Evolutionary conservation across 192 early-diverging fungal species (phyloP), one percentile per base, ranked within the genome.

Genomic region (Cladochytrium replicatum): DNA sequence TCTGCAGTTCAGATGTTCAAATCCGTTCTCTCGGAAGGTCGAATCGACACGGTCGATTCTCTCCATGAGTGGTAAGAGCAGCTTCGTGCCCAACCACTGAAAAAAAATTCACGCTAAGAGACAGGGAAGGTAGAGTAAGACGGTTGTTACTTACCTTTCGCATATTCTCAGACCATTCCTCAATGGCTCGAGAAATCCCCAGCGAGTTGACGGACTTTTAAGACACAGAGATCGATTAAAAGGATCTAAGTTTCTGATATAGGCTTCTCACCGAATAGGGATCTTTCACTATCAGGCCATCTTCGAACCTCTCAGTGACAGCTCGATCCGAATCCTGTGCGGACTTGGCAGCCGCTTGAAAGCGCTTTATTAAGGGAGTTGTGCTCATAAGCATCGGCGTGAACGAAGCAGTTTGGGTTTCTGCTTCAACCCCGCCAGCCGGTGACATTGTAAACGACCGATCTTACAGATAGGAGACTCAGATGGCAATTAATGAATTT

Each of bases 131-230:
- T n/a, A n/a, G n/a, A n/a, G n/a, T n/a, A n/a, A n/a, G n/a, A n/a
- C n/a, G n/a, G n/a, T n/a, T n/a, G n/a, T n/a, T n/a, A 39, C 60
- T 32, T 25, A 63, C 61, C 29, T 22, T 26, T 2, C 62, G 55
- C 39, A 56, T 58, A 17, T 59, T 59, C 19, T 64, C 62, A 0
- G 51, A 43, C 62, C 62, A 64, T 8, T 51, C 62, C 21, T 58
- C 56, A 29, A 64, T 58, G 52, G n/a, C n/a, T n/a, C n/a, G n/a
- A n/a, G n/a, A n/a, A n/a, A n/a, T n/a, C n/a, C n/a, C n/a, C n/a
- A n/a, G n/a, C n/a, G n/a, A n/a, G n/a, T n/a, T n/a, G n/a, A n/a
- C n/a, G n/a, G n/a, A n/a, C n/a, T n/a, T n/a, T n/a, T 58, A 64
- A 1, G 45, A 41, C 9, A 32, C 53, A 29, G 54, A 39, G 5